Percentiles rank a stretch among this genome's conserved stretches.
Conservation (phyloP, 805 yeast genomes). For the Vanderwaltozyma polyspora region DNA sequence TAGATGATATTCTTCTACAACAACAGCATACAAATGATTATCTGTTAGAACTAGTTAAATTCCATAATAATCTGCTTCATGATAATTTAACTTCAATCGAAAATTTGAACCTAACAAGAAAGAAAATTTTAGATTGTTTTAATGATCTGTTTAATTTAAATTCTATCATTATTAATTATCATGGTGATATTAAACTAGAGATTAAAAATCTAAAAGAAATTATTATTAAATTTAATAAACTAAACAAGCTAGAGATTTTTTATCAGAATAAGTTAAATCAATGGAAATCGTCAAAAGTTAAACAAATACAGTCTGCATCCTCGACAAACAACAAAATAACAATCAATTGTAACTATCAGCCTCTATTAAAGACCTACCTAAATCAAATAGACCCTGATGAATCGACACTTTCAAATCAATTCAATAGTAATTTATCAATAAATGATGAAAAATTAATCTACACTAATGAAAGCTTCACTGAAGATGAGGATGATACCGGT, state of each 20-base stretch:
- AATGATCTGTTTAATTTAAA: slow-evolving; percentile 20
- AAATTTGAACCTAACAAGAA: slow-evolving; percentile 15
- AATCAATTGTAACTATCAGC: neutral
- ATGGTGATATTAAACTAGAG: slow-evolving; percentile 18
- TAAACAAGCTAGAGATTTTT: slow-evolving; percentile 5
- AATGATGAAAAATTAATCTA: too few relatives aligned
- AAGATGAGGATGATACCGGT: neutral
- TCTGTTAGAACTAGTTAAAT: slow-evolving; percentile 9
- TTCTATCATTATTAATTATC: slow-evolving; percentile 15
- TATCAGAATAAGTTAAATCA: slow-evolving; percentile 3
- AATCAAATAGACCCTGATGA: neutral
- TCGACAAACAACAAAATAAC: neutral
- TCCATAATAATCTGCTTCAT: slow-evolving; percentile 15
- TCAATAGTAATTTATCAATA: too few relatives aligned
- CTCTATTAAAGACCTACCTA: neutral
- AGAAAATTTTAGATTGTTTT: slow-evolving; percentile 20
- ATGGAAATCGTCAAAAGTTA: slow-evolving; percentile 5
- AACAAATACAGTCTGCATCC: too few relatives aligned
- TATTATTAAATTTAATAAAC: slow-evolving; percentile 7
- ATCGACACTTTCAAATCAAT: too few relatives aligned
- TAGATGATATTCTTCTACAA: too few relatives aligned
- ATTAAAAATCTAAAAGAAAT: slow-evolving; percentile 7
- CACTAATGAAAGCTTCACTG: too few relatives aligned
- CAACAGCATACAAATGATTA: too few relatives aligned
- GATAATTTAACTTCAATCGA: slow-evolving; percentile 5